Percentiles rank a stretch among this genome's conserved stretches.
Conservation (phyloP, 371 early-diverging fungal genomes). For the Apophysomyces trapeziformis region DNA sequence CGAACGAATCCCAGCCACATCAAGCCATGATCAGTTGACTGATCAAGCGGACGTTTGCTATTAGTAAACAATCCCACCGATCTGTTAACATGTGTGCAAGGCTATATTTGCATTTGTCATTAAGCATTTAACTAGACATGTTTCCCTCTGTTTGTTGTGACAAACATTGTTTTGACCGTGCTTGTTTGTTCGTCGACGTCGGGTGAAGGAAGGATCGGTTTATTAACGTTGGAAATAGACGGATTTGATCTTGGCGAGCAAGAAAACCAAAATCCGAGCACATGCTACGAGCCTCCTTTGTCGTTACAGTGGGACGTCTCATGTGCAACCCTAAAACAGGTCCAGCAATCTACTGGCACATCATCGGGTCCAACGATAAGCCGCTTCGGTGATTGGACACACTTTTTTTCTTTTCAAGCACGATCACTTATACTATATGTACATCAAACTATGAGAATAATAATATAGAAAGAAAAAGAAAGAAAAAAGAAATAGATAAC, state of each 20-base stretch:
- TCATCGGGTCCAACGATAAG: neutral
- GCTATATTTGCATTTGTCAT: neutral
- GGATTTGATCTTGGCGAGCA: neutral
- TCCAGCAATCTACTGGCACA: neutral
- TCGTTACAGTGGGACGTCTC: neutral
- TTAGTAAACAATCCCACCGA: neutral
- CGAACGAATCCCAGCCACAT: neutral
- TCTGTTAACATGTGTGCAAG: neutral
- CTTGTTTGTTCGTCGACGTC: too few relatives aligned
- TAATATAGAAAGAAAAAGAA: too few relatives aligned
- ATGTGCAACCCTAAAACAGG: conserved; percentile 8
- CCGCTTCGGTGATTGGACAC: neutral
- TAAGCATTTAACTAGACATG: neutral
- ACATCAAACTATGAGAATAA: conserved; percentile 2
- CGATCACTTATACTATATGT: conserved; percentile 1
- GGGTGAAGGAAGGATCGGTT: too few relatives aligned
- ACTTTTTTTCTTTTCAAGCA: conserved; percentile 4
- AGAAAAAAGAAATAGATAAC: conserved; percentile 9
- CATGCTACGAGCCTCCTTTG: neutral
- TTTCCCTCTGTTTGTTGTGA: too few relatives aligned
- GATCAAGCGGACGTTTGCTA: neutral
- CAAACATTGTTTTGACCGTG: neutral
- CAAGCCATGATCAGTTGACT: conserved; percentile 10
- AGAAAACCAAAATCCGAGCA: neutral
- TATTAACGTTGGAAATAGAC: too few relatives aligned